Conservation (phyloP, 129 eudicot genomes). For the Lactuca sativa region DNA sequence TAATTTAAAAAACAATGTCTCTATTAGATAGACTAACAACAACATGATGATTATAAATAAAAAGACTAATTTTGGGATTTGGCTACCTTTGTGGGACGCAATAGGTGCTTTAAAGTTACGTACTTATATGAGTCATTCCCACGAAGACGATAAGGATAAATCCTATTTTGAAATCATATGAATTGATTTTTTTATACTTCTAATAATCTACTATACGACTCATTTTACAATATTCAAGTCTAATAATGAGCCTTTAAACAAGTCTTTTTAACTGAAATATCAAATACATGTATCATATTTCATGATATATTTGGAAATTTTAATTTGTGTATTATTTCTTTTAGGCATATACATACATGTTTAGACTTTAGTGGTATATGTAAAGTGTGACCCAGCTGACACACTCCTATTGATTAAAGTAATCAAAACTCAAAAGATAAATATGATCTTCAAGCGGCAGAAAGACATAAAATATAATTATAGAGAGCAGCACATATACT, state of each 20-base stretch:
- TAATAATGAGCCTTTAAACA: too few relatives aligned
- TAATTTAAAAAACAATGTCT: too few relatives aligned
- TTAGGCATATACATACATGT: neutral
- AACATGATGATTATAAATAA: neutral
- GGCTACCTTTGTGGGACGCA: neutral
- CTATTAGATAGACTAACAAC: too few relatives aligned
- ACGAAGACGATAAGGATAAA: constrained; percentile 11
- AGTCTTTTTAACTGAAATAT: neutral
- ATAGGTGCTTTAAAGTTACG: neutral
- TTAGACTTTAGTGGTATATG: too few relatives aligned
- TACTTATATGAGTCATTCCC: constrained; percentile 5
- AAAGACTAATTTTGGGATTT: neutral
- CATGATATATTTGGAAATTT: neutral
- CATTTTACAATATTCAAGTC: too few relatives aligned
- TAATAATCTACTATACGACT: too few relatives aligned
- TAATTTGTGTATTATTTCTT: neutral
- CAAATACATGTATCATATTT: neutral
- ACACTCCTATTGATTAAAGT: neutral
- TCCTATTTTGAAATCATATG: neutral
- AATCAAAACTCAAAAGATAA: neutral
- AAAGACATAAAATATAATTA: neutral
- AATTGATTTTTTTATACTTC: too few relatives aligned
- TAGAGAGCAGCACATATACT: neutral
- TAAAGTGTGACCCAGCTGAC: neutral
- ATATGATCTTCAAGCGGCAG: neutral